Evolutionary conservation across 2,329 filamentous ascomycete species (phyloP), one percentile per base, ranked within the genome.

Genomic region (Hypoxylon sp.): DNA sequence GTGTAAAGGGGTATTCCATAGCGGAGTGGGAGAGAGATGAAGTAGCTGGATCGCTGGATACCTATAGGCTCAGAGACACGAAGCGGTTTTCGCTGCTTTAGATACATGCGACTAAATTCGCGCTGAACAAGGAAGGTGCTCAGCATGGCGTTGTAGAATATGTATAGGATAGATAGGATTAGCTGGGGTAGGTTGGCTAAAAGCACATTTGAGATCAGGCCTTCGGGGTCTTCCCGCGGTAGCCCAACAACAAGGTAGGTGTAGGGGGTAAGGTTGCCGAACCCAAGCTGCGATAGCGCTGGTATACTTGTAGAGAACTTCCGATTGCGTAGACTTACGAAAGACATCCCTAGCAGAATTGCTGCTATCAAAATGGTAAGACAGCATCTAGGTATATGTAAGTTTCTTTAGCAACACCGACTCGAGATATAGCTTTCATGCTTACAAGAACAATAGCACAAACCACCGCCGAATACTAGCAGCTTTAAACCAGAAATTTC

Each of bases 181-280:
- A 84, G 57, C 67, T 87, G 85, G 0, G 84, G 83, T 0, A 78
- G 25, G 66, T 87, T 87, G 36, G 80, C 82, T 0, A 85, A 19
- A 17, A 85, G 73, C 1, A 80, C 76, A 41, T 79, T 80, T 5
- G 51, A 30, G 21, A 80, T 73, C 6, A 80, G 59, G 0, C 77
- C 78, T 2, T 30, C 65, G 0, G 77, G 75, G 34, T 79, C 78
- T 1, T 60, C 46, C 1, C 70, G 61, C 3, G 76, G 74, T 1
- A 77, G 71, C 5, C 66, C 53, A 28, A 75, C 46, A 13, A 73
- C 69, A 1, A 77, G 65, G 56, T 75, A 6, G 69, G 72, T 5
- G 62, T 75, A 43, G 78, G 2, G 67, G 38, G 9, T 77, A 4
- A 50, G n/a, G 17, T 50, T 55, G 17, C 43, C 45, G 49, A 79